These are phyloP conservation scores for Solanum hybrid DNA, from an alignment of 305 asterid genomes.

Conservation along the genomic window DNA sequence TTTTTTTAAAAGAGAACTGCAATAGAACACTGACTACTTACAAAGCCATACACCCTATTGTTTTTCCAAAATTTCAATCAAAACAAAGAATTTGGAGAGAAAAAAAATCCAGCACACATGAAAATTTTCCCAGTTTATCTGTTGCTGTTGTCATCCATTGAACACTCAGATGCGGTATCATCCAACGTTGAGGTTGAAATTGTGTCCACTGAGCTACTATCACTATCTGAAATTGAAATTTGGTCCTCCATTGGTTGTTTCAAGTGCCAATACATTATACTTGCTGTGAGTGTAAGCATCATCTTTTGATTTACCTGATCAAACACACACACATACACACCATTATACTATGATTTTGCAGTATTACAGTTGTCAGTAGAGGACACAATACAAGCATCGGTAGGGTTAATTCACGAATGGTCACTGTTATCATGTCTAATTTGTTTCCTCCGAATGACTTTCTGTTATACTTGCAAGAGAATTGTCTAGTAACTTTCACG, in stretches of 20 bases:
- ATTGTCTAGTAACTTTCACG: background rate
- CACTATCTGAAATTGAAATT: constrained; percentile 64
- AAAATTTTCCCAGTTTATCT: background rate
- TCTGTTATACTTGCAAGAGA: background rate
- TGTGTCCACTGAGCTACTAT: constrained; percentile 45
- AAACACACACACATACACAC: background rate
- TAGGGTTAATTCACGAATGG: background rate
- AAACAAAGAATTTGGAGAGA: background rate
- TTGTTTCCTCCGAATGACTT: background rate
- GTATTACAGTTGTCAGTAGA: background rate
- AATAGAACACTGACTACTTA: background rate
- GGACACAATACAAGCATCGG: background rate
- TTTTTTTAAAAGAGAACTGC: background rate
- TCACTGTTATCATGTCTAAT: background rate
- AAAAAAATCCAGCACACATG: background rate
- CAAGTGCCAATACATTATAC: constrained; percentile 68
- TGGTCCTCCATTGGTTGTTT: constrained; percentile 46
- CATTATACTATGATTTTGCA: background rate
- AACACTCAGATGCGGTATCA: constrained; percentile 49
- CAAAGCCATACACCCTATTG: background rate
- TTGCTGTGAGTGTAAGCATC: constrained; percentile 70
- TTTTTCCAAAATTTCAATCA: background rate
- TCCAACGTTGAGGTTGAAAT: constrained; percentile 50
- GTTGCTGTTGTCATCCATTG: constrained; percentile 30
- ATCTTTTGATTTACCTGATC: constrained; percentile 65